These are phyloP conservation scores for Umbelopsis ramanniana DNA, from an alignment of 192 early-diverging fungal species.

Conservation along the genomic window DNA sequence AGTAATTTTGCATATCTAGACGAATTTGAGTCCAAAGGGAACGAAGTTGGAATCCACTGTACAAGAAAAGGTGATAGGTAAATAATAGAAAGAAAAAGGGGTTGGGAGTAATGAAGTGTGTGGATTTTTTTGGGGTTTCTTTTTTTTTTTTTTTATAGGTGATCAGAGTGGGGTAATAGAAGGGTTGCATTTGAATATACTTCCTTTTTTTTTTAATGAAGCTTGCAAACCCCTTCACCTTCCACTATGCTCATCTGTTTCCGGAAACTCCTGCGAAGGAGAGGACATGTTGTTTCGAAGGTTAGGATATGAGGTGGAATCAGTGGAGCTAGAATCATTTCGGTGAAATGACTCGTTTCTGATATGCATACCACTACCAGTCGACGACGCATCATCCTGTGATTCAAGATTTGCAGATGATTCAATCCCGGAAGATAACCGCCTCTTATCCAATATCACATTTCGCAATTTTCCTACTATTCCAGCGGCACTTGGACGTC, in stretches of 20 bases:
- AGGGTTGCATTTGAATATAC: no score
- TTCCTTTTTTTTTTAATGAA: no score
- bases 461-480: slow-evolving; percentile 7
- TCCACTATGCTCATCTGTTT: neutral
- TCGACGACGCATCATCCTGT: neutral
- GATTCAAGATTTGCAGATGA: neutral
- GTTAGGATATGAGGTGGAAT: slow-evolving; percentile 7
- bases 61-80: no score
- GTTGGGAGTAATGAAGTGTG: no score
- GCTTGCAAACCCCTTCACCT: neutral
- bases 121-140: no score
- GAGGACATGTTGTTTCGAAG: neutral
- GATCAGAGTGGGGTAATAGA: no score
- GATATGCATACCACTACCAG: neutral
- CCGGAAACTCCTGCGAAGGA: neutral
- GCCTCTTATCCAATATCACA: slow-evolving; percentile 12
- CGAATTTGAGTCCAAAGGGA: no score
- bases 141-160: no score
- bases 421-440: neutral
- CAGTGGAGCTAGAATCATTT: neutral
- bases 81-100: no score
- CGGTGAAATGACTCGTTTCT: neutral
- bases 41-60: no score
- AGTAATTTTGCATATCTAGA: no score
- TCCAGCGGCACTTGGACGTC: slow-evolving; percentile 2